Percentiles rank a stretch among this genome's conserved stretches.
Conservation (phyloP, 2,329 filamentous ascomycete species). For the Claviceps fusiformis region DNA sequence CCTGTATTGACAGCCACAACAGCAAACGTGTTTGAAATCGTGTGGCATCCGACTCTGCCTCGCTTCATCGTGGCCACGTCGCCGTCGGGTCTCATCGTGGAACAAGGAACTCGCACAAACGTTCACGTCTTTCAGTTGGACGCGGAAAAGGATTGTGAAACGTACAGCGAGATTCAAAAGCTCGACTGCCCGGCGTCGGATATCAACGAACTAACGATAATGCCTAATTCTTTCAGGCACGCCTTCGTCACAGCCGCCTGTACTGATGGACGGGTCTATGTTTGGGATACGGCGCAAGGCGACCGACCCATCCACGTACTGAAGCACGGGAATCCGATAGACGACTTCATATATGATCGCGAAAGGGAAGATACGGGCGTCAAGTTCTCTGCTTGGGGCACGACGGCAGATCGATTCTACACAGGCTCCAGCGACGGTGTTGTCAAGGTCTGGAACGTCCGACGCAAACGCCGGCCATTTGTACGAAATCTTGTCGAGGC, state of each 20-base stretch:
- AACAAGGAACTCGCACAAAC: slow-evolving; percentile 37
- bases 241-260: slow-evolving; percentile 47
- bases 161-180: slow-evolving; percentile 32
- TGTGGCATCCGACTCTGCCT: slow-evolving; percentile 43
- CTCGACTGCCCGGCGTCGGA: slow-evolving; percentile 47
- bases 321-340: slow-evolving; percentile 32
- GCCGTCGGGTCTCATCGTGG: slow-evolving; percentile 30
- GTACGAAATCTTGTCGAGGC: slow-evolving; percentile 40
- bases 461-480: slow-evolving; percentile 27
- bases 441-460: slow-evolving; percentile 50
- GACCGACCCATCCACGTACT: slow-evolving; percentile 43
- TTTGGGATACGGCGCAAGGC: slow-evolving; percentile 47
- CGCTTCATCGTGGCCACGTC: slow-evolving; percentile 46
- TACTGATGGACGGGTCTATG: slow-evolving; percentile 47
- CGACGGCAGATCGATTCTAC: slow-evolving; percentile 42
- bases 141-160: slow-evolving; percentile 12
- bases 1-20: slow-evolving; percentile 36
- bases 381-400: slow-evolving; percentile 51
- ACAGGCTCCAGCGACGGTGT: slow-evolving; percentile 51
- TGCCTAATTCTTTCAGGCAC: slow-evolving; percentile 36
- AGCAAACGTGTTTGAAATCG: slow-evolving; percentile 51
- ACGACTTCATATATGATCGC: slow-evolving; percentile 28
- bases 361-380: slow-evolving; percentile 47
- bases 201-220: slow-evolving; percentile 48
- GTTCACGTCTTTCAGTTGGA: slow-evolving; percentile 37